phyloP scores from a whole-genome alignment of 768 basidiomycete species.

The Pleurotus tuber-regium region DNA sequence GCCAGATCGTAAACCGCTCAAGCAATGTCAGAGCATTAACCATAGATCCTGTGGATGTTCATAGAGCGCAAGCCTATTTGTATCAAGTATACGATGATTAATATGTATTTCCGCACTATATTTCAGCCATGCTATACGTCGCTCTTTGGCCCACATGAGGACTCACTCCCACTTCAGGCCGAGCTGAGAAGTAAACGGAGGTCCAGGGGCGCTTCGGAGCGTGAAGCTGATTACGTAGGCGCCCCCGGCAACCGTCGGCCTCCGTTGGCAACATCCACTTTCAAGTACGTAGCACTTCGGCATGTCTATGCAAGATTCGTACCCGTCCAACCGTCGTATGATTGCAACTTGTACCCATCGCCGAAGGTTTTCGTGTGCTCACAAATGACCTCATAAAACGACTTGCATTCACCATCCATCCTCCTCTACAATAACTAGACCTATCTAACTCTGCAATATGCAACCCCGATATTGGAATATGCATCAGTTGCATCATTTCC shows the following conservation, averaged over 20 bases:
- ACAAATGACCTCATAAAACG: constrained; percentile 5
- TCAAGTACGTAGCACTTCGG: constrained; percentile 2
- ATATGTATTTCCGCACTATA: not conserved
- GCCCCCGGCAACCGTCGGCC: not conserved
- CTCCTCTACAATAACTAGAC: not conserved
- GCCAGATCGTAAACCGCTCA: constrained; percentile 22
- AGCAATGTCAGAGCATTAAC: too few relatives aligned
- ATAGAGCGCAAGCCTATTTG: too few relatives aligned
- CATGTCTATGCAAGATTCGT: too few relatives aligned
- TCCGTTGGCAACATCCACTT: not conserved
- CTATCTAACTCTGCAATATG: not conserved
- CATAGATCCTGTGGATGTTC: too few relatives aligned
- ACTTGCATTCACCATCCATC: not conserved
- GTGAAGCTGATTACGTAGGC: not conserved
- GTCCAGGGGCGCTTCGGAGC: not conserved
- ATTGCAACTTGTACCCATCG: too few relatives aligned
- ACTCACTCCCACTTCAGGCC: not conserved
- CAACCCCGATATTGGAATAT: not conserved
- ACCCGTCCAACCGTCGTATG: too few relatives aligned
- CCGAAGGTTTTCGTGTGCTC: constrained; percentile 5
- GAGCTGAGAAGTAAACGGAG: constrained; percentile 2
- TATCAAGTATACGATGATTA: too few relatives aligned
- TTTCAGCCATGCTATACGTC: not conserved
- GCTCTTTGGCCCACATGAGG: not conserved
- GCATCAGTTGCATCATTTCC: constrained; percentile 7